Percentiles rank a stretch among this genome's conserved stretches.
Conservation (phyloP, 2,329 filamentous ascomycete species). For the Penicillium sp. region DNA sequence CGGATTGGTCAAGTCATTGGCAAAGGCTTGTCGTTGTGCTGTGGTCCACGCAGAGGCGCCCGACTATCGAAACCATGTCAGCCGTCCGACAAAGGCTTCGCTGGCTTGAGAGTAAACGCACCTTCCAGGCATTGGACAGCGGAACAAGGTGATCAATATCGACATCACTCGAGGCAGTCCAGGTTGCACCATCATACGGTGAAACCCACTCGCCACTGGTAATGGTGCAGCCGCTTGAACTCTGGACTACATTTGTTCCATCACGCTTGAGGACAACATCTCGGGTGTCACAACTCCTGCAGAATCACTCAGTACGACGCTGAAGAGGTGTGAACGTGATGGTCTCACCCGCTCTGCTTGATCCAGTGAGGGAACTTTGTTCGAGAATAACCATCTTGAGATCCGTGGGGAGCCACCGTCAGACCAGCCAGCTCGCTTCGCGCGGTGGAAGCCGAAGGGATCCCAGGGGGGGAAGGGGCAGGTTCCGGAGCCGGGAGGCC, state of each 20-base stretch:
- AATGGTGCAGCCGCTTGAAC: constrained; percentile 59
- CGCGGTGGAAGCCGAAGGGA: constrained; percentile 62
- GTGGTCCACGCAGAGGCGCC: constrained; percentile 74
- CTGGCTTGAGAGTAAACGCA: background rate
- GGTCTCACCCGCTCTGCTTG: constrained; percentile 48
- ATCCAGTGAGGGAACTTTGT: constrained; percentile 72
- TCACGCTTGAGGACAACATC: constrained; percentile 75
- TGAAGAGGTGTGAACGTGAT: constrained; percentile 12
- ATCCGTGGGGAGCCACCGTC: constrained; percentile 58
- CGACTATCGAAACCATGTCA: constrained; percentile 31
- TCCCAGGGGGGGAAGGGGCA: constrained; percentile 56
- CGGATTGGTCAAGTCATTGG: constrained; percentile 74
- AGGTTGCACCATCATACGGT: constrained; percentile 72
- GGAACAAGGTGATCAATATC: constrained; percentile 87
- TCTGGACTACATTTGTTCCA: constrained; percentile 62
- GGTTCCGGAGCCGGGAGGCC: constrained; percentile 21
- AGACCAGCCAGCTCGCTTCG: constrained; percentile 60
- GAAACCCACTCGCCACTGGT: constrained; percentile 69
- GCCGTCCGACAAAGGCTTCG: background rate
- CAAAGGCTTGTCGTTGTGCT: constrained; percentile 65
- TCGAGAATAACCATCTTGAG: constrained; percentile 62
- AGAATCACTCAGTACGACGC: background rate
- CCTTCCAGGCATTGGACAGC: constrained; percentile 79
- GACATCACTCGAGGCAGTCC: constrained; percentile 68
- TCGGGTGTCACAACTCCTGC: constrained; percentile 68